Percentiles rank a stretch among this genome's conserved stretches.
These are phyloP conservation scores for Penicillium sp. DNA, from an alignment of 2,329 filamentous ascomycete genomes.

Conservation along the genomic window DNA sequence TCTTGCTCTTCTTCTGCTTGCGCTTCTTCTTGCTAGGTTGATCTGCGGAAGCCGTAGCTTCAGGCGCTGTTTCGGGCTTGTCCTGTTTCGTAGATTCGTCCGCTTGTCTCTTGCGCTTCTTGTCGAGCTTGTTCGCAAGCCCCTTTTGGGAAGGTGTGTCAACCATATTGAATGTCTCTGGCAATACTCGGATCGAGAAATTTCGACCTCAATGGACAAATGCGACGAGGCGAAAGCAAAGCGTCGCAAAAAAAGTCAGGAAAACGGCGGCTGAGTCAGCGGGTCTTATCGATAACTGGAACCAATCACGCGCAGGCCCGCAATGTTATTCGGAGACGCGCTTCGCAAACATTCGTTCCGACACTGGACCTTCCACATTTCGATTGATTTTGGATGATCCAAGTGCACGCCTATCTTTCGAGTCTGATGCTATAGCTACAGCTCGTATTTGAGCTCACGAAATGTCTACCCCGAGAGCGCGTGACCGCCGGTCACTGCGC, in stretches of 20 bases:
- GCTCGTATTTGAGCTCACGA: not conserved
- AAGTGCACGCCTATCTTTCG: no score
- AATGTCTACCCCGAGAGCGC: constrained; percentile 34
- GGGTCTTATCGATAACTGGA: constrained; percentile 34
- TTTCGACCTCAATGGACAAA: constrained; percentile 2
- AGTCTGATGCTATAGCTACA: not conserved
- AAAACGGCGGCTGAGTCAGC: constrained; percentile 28
- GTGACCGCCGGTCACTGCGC: constrained; percentile 27
- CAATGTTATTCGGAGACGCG: constrained; percentile 21
- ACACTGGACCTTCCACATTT: not conserved
- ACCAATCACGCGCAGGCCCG: constrained; percentile 20
- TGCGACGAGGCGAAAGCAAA: constrained; percentile 5
- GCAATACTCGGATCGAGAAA: not conserved
- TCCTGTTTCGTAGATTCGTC: constrained; percentile 31
- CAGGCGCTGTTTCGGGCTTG: constrained; percentile 19
- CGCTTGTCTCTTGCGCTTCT: constrained; percentile 42
- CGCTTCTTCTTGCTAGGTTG: constrained; percentile 35
- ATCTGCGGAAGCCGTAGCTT: constrained; percentile 20
- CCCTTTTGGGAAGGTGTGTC: constrained; percentile 21
- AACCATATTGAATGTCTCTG: constrained; percentile 15
- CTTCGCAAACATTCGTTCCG: constrained; percentile 7
- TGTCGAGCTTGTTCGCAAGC: constrained; percentile 36
- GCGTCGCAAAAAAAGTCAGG: constrained; percentile 14
- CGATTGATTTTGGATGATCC: not conserved
- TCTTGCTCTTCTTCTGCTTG: constrained; percentile 28